Evolutionary conservation across 441 rosid species (phyloP), one percentile per base, ranked within the genome.

Genomic region (Bocquillonia castaneifolia): DNA sequence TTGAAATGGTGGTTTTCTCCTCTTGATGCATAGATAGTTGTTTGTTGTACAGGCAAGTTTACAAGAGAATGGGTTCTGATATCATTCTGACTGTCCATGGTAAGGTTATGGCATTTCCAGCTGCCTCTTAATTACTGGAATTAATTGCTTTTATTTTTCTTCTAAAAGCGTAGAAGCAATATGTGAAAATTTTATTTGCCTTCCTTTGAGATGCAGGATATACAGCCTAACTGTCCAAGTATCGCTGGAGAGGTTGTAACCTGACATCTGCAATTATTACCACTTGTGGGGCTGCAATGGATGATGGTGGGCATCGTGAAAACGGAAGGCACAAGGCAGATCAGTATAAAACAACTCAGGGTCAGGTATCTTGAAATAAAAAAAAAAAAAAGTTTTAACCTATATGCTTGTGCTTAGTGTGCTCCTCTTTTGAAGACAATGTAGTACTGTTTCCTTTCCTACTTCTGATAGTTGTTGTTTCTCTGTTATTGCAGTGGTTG

Each of bases 301-400:
- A 89, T 82, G 97, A 93, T 76, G 87, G 92, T 51, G 94, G 92
- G 69, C 95, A 91, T 79, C 90, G 93, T 51, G 97, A 93, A 72
- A 88, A 89, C 72, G 97, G 97, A 72, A 85, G 95, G 70, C 86
- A 78, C 72, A 93, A 89, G 82, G 78, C 83, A 34, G 89, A 87
- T 57, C 90, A 77, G 69, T 85, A 79, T 74, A 86, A 86, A 78
- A 52, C 85, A 51, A 83, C 90, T 72, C 98, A 91, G 83, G 83
- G 96, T 54, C 98, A 93, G 96, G 98, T 91, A 92, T 23, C 25
- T 29, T 32, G 56, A 22, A 34, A 31, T 68, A 66, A 63, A 58
- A 36, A 47, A 28, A 71, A 15, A 54, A 45, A 20, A 42, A 54
- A 23, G 59, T 52, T 28, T 40, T 18, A 40, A 40, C 17, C n/a